phyloP scores from a whole-genome alignment of 805 yeast genomes.

The Sungouiella blattae region DNA sequence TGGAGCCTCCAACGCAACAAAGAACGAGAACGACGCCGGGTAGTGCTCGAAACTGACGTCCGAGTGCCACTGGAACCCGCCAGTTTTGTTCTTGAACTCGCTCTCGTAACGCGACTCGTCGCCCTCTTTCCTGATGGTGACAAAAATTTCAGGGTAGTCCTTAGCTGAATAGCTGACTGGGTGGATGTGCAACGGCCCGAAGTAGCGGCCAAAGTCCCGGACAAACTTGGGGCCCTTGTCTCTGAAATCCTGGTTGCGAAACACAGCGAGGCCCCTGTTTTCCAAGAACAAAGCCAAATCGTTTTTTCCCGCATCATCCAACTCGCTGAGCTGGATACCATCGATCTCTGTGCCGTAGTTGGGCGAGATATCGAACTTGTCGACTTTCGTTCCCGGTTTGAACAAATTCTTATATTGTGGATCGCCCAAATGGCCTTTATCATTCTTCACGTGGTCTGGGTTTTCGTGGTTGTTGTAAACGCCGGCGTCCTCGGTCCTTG shows the following conservation, averaged over 20 bases:
- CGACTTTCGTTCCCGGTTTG: slow-evolving; percentile 11
- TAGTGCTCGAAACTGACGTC: slow-evolving; percentile 24
- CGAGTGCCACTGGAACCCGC: slow-evolving; percentile 20
- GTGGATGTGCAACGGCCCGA: slow-evolving; percentile 27
- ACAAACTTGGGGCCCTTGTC: slow-evolving; percentile 23
- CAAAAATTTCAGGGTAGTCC: slow-evolving; percentile 21
- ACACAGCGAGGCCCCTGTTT: slow-evolving; percentile 24
- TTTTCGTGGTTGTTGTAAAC: slow-evolving; percentile 17
- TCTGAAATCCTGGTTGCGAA: slow-evolving; percentile 24
- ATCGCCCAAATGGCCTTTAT: slow-evolving; percentile 26
- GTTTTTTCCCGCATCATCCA: slow-evolving; percentile 23
- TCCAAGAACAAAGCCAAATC: slow-evolving; percentile 25
- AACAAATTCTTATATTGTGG: slow-evolving; percentile 18
- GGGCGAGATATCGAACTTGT: slow-evolving; percentile 20
- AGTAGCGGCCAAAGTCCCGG: slow-evolving; percentile 19
- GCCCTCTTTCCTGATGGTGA: slow-evolving; percentile 21
- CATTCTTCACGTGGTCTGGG: slow-evolving; percentile 20
- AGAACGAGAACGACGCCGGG: slow-evolving; percentile 23
- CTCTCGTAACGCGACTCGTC: slow-evolving; percentile 15
- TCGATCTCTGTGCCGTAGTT: slow-evolving; percentile 25
- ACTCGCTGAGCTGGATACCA: slow-evolving; percentile 23
- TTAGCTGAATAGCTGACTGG: slow-evolving; percentile 20
- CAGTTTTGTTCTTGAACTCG: slow-evolving; percentile 13
- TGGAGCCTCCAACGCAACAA: slow-evolving; percentile 25
- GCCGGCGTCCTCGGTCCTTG: slow-evolving; percentile 17